Percentiles rank a stretch among this genome's conserved stretches.
phyloP scores from a whole-genome alignment of 345 rosid species.

The Boechera retrofracta region DNA sequence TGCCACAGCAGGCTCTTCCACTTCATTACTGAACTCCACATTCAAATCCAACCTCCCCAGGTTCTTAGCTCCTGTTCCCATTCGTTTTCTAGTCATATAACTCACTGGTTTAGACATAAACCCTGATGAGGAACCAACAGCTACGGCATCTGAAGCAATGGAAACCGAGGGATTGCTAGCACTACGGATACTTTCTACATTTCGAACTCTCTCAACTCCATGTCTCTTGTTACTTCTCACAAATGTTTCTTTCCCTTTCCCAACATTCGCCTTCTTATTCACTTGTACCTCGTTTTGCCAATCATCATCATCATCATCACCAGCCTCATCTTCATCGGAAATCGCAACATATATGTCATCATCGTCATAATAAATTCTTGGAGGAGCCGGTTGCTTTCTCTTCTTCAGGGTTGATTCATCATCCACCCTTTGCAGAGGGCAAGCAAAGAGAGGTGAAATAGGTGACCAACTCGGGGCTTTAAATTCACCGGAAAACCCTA shows the following conservation, averaged over 20 bases:
- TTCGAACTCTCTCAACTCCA: constrained; percentile 48
- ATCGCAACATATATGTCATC: constrained; percentile 62
- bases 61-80: constrained; percentile 59
- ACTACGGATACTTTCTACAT: constrained; percentile 38
- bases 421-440: constrained; percentile 44
- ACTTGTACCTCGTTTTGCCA: constrained; percentile 50
- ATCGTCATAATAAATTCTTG: constrained; percentile 54
- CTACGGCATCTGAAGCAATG: constrained; percentile 31
- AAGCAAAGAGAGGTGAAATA: constrained; percentile 65
- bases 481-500: constrained; percentile 60
- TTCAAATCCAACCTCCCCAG: constrained; percentile 91
- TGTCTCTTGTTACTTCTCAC: constrained; percentile 51
- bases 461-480: constrained; percentile 69
- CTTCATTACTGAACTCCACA: constrained; percentile 93
- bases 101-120: constrained; percentile 48
- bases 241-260: constrained; percentile 52
- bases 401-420: constrained; percentile 16
- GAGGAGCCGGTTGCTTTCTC: constrained; percentile 37
- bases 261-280: constrained; percentile 54
- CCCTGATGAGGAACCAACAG: constrained; percentile 41
- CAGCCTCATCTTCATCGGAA: constrained; percentile 57
- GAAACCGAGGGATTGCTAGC: constrained; percentile 31
- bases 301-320: constrained; percentile 64
- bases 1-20: constrained; percentile 60
- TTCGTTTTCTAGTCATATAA: constrained; percentile 55